Percentiles rank a stretch among this genome's conserved stretches.
Conservation (phyloP, 495 filamentous ascomycete genomes). For the Hyaloscypha hepaticicola region DNA sequence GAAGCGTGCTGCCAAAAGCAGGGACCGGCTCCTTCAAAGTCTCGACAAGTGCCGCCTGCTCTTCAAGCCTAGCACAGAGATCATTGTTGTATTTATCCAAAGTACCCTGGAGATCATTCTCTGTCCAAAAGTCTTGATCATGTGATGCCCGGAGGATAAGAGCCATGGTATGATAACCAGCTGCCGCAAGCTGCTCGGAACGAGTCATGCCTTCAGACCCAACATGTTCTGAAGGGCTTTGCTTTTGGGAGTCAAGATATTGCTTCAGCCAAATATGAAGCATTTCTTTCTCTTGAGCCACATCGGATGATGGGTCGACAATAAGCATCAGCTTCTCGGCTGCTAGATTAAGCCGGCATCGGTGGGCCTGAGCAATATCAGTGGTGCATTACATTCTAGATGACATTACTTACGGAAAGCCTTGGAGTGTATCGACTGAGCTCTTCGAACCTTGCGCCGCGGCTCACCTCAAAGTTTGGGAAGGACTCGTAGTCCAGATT, state of each 20-base stretch:
- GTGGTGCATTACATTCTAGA: not conserved
- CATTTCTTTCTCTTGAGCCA: slow-evolving; percentile 33
- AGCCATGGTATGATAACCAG: slow-evolving; percentile 31
- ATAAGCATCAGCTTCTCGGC: slow-evolving; percentile 19
- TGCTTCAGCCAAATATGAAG: slow-evolving; percentile 39
- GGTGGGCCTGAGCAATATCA: slow-evolving; percentile 22
- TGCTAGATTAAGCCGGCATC: slow-evolving; percentile 20
- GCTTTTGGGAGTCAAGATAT: slow-evolving; percentile 35
- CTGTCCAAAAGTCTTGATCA: slow-evolving; percentile 16
- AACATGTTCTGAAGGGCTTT: slow-evolving; percentile 25
- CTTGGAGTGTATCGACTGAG: slow-evolving; percentile 43
- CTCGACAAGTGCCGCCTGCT: not conserved
- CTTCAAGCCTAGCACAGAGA: slow-evolving; percentile 12
- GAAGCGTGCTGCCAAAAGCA: slow-evolving; percentile 18
- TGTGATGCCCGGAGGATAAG: slow-evolving; percentile 22
- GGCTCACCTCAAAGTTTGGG: slow-evolving; percentile 40
- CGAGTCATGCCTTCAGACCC: slow-evolving; percentile 12
- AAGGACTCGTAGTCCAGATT: slow-evolving; percentile 46
- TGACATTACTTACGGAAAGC: slow-evolving; percentile 42
- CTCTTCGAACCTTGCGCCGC: slow-evolving; percentile 38
- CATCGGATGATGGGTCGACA: not conserved
- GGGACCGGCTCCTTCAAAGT: slow-evolving; percentile 13
- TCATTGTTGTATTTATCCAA: slow-evolving; percentile 19
- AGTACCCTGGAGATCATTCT: slow-evolving; percentile 9
- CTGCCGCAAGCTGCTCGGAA: slow-evolving; percentile 26